Percentiles rank a stretch among this genome's conserved stretches.
These are phyloP conservation scores for Scleromitrula shiraiana DNA, from an alignment of 2,329 filamentous ascomycete species.

Conservation along the genomic window DNA sequence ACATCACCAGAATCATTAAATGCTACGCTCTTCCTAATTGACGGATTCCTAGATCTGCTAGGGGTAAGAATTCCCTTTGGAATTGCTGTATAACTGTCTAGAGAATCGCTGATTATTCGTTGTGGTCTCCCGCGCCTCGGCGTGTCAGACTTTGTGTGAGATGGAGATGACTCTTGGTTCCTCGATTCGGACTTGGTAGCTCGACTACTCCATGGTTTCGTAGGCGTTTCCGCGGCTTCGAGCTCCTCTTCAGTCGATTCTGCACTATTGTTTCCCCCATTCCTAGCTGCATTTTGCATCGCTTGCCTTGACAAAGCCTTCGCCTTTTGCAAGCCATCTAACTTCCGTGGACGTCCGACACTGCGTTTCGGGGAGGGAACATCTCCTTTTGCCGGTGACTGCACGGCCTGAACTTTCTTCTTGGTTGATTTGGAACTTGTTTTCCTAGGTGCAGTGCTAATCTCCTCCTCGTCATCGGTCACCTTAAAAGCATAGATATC, in stretches of 20 bases:
- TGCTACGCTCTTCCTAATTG: slow-evolving; percentile 44
- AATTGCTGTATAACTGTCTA: neutral
- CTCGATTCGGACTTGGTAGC: neutral
- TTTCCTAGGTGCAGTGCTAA: neutral
- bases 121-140: slow-evolving; percentile 15
- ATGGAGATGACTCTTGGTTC: neutral
- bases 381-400: neutral
- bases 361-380: neutral
- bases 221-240: neutral
- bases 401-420: neutral
- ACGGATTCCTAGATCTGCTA: slow-evolving; percentile 35
- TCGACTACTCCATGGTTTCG: neutral
- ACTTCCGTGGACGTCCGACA: slow-evolving; percentile 1
- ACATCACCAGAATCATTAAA: slow-evolving; percentile 42
- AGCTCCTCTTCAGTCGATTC: neutral
- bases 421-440: neutral
- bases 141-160: neutral
- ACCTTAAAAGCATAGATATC: slow-evolving; percentile 9
- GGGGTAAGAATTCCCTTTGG: slow-evolving; percentile 52
- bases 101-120: neutral
- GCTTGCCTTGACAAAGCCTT: slow-evolving; percentile 11
- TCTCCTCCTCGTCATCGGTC: slow-evolving; percentile 11
- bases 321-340: slow-evolving; percentile 7
- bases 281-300: neutral
- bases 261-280: neutral